Conservation (phyloP, 331 rosid genomes). For the Phaseolus coccineus region DNA sequence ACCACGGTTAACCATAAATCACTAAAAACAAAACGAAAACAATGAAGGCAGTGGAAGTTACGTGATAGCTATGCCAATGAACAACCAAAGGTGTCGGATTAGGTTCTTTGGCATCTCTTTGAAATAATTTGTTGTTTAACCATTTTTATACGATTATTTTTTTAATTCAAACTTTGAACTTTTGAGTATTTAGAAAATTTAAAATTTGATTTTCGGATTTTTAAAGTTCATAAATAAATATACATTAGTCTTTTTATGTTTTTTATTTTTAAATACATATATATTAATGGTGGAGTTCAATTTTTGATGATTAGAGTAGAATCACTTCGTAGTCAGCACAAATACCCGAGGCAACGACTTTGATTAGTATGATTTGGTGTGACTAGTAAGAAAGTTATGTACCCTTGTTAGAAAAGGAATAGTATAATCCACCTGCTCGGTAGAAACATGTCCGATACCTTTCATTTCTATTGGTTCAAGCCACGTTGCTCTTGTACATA, state of each 20-base stretch:
- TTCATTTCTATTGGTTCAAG: constrained; percentile 36
- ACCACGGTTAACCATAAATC: no score
- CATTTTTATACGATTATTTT: not conserved
- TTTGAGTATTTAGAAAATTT: no score
- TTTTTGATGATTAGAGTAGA: no score
- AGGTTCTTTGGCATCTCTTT: constrained; percentile 21
- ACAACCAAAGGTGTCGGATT: constrained; percentile 35
- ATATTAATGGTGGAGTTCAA: no score
- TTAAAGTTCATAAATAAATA: no score
- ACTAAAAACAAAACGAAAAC: not conserved
- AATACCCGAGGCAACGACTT: constrained; percentile 6
- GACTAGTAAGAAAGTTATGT: not conserved
- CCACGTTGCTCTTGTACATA: not conserved
- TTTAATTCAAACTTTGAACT: no score
- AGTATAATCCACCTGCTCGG: constrained; percentile 34
- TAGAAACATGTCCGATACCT: constrained; percentile 15
- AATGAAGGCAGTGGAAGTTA: not conserved
- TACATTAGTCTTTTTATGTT: no score
- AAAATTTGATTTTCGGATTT: no score
- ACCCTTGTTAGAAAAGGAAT: constrained; percentile 20
- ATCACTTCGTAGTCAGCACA: not conserved
- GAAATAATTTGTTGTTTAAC: not conserved
- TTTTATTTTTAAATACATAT: no score
- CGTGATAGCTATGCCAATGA: not conserved
- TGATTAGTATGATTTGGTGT: not conserved